Conservation (phyloP, 2,329 filamentous ascomycete species). For the Colletotrichum theobromicola region DNA sequence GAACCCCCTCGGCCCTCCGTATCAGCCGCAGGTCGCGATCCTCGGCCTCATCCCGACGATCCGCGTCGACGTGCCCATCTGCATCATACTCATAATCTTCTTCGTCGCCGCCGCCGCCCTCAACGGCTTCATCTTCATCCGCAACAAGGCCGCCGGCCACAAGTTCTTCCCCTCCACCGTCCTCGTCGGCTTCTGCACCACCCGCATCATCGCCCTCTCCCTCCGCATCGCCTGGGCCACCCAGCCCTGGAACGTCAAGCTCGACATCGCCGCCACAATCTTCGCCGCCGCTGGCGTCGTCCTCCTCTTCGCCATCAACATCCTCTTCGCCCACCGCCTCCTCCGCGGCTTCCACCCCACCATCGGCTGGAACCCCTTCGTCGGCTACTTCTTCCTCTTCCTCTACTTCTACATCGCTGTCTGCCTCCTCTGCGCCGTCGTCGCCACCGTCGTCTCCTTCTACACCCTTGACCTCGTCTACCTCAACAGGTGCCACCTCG, state of each 20-base stretch:
- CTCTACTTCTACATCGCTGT: slow-evolving; percentile 63
- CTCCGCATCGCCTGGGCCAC: slow-evolving; percentile 60
- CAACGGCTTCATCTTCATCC: slow-evolving; percentile 64
- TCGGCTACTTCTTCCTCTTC: slow-evolving; percentile 57
- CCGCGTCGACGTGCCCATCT: slow-evolving; percentile 68
- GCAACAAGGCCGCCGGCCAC: slow-evolving; percentile 53
- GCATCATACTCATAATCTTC: slow-evolving; percentile 64
- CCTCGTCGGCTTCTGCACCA: slow-evolving; percentile 64
- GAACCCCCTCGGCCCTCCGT: slow-evolving; percentile 38
- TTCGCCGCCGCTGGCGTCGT: slow-evolving; percentile 78
- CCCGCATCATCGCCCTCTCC: slow-evolving; percentile 55
- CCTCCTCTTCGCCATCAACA: slow-evolving; percentile 78
- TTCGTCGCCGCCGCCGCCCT: slow-evolving; percentile 57
- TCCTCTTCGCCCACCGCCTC: slow-evolving; percentile 78
- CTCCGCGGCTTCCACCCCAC: slow-evolving; percentile 74
- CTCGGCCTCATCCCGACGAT: slow-evolving; percentile 64
- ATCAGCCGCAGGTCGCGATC: slow-evolving; percentile 46
- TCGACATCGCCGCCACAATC: slow-evolving; percentile 67
- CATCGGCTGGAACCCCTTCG: slow-evolving; percentile 69
- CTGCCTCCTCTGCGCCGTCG: slow-evolving; percentile 71
- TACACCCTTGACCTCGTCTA: slow-evolving; percentile 65
- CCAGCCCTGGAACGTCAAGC: slow-evolving; percentile 38
- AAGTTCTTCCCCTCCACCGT: slow-evolving; percentile 66
- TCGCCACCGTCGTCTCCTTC: slow-evolving; percentile 66
- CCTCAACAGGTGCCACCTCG: slow-evolving; percentile 58